Conservation (phyloP, 2,329 filamentous ascomycete species). For the Ceratocystiopsis minuta region DNA sequence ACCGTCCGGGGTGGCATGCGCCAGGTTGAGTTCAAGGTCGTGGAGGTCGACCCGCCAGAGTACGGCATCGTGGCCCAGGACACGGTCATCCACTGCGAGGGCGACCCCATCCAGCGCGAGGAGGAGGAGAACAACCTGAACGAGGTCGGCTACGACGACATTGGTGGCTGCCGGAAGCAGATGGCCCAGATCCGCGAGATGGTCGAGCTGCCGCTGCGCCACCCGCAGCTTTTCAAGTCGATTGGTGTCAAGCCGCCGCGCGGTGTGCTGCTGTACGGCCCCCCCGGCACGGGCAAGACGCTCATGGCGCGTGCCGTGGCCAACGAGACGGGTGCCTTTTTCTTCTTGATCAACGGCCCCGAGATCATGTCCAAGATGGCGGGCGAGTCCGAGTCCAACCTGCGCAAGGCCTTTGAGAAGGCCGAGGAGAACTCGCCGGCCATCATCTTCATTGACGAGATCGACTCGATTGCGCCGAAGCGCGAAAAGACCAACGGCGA, state of each 20-base stretch:
- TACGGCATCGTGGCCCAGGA: slow-evolving; percentile 98
- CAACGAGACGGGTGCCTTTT: slow-evolving; percentile 97
- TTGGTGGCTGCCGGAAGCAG: slow-evolving; percentile 97
- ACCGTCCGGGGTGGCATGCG: slow-evolving; percentile 96
- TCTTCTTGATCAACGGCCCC: slow-evolving; percentile 97
- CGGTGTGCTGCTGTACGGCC: slow-evolving; percentile 90
- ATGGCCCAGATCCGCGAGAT: slow-evolving; percentile 99
- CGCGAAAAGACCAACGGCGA: slow-evolving; percentile 99
- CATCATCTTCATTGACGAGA: slow-evolving; percentile 99
- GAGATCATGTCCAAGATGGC: slow-evolving; percentile 99
- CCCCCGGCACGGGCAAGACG: slow-evolving; percentile 98
- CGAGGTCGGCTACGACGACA: slow-evolving; percentile 97
- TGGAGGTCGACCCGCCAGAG: slow-evolving; percentile 95
- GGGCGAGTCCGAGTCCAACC: slow-evolving; percentile 94
- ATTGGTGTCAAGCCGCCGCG: slow-evolving; percentile 99
- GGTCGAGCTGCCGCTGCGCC: slow-evolving; percentile 88
- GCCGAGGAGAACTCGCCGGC: slow-evolving; percentile 98
- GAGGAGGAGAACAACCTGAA: slow-evolving; percentile 99
- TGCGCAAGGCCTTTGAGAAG: slow-evolving; percentile 98
- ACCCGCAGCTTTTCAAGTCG: slow-evolving; percentile 98
- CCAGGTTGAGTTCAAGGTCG: slow-evolving; percentile 98
- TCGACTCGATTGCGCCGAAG: slow-evolving; percentile 97
- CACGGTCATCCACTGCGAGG: slow-evolving; percentile 97
- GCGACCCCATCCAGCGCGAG: slow-evolving; percentile 86
- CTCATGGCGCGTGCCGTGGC: slow-evolving; percentile 96